Evolutionary conservation across 2,329 filamentous ascomycete species (phyloP).

Genomic region (Domatiomyces globalis): DNA sequence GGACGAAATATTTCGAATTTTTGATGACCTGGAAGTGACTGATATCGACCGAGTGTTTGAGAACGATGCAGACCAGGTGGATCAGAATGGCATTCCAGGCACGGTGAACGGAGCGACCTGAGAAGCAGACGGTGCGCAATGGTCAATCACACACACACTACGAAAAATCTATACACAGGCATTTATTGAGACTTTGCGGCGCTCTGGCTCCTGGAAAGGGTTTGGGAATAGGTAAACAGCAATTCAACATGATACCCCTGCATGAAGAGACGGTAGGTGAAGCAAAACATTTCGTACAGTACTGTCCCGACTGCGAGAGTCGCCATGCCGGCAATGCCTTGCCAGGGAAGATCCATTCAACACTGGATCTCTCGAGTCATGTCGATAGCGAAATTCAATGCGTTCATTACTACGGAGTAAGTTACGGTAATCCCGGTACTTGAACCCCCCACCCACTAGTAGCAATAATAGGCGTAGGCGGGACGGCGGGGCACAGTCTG

Average conservation of each 20-base stretch:
- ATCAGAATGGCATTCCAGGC: constrained; percentile 6
- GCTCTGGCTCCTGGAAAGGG: background rate
- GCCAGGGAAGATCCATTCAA: background rate
- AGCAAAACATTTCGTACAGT: background rate
- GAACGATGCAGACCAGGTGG: constrained; percentile 3
- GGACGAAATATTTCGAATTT: constrained; percentile 68
- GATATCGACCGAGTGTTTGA: constrained; percentile 40
- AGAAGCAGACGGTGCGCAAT: constrained; percentile 6
- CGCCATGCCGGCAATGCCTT: background rate
- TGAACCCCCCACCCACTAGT: too few relatives aligned
- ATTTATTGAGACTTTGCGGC: background rate
- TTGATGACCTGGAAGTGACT: constrained; percentile 60
- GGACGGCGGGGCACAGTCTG: too few relatives aligned
- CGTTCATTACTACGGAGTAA: background rate
- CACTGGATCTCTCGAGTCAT: background rate
- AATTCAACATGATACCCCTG: constrained; percentile 9
- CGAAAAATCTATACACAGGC: background rate
- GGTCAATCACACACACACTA: constrained; percentile 8
- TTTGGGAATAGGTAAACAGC: background rate
- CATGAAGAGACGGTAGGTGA: background rate
- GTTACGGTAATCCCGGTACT: too few relatives aligned
- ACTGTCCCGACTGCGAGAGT: background rate
- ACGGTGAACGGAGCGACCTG: constrained; percentile 9
- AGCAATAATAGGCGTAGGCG: too few relatives aligned
- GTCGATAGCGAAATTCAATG: background rate